Base-by-base conservation (phyloP, 371 early-diverging fungal species). In the Mucor plumbeus region DNA sequence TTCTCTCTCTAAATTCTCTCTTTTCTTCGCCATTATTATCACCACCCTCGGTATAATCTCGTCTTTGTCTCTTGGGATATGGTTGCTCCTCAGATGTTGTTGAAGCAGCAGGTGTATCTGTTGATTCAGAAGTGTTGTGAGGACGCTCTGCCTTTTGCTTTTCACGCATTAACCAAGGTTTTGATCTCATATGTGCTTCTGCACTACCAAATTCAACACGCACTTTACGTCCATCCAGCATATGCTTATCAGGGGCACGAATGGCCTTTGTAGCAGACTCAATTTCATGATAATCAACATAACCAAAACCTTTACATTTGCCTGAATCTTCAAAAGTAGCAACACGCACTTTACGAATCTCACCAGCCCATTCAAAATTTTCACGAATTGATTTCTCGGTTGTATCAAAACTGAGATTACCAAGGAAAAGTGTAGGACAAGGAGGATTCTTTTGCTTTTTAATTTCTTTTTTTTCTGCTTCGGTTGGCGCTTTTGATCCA, bases 221-320 rank as follows among this genome's bases (percentile, higher is more conserved):
- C 5, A 79, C 40, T 48, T 77, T 77, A 35, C 81, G 75, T 8
- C 78, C 81, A 63, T 79, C 78, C 62, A 85, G 40, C 7, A 47
- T 72, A 59, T 80, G 82, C 36, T 79, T 83, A 65, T 80, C 73
- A 11, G 83, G 80, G 19, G 82, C 80, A 69, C 84, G 85, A 71
- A 91, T 70, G 1, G 92, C 92, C 36, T 79, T 75, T 21, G 86
- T 85, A 7, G 92, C 90, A 39, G 84, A 82, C 53, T 87, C 92
- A 0, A 86, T 80, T n/a, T 70, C 77, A 65, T 78, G 79, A 64
- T 83, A 91, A 62, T 91, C 91, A 34, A 91, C 80, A 65, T 91
- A 91, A 1, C 79, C 91, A 64, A 91, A 88, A 83, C 92, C 92
- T 78, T 90, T 90, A 81, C 90, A 89, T 70, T 90, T 90, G 59